A percentile compares a stretch with the other conserved stretches of the same genome.
Evolutionary conservation across 176 grass and related monocot genomes (phyloP).

Genomic region (Metroxylon sagu): DNA sequence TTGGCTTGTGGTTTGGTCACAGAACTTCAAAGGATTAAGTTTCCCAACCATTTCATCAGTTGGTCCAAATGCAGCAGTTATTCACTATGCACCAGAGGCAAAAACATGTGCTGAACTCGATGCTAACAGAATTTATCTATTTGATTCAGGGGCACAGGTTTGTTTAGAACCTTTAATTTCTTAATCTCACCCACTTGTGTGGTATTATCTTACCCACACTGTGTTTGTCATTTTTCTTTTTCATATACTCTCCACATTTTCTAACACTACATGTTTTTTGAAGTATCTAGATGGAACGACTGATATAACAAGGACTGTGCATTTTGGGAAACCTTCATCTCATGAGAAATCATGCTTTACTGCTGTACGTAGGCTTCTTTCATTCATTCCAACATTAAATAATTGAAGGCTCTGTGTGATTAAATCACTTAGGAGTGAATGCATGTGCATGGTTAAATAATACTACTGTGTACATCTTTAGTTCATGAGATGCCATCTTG

Average conservation of each 20-base stretch:
- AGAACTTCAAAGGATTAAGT: slow-evolving; percentile 89
- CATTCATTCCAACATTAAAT: no score
- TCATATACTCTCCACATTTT: not conserved
- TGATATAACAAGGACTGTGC: slow-evolving; percentile 97
- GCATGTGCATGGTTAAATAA: no score
- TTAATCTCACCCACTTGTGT: slow-evolving; percentile 7
- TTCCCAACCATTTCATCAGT: slow-evolving; percentile 99
- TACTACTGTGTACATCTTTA: no score
- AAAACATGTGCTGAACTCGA: slow-evolving; percentile 81
- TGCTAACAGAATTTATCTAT: slow-evolving; percentile 95
- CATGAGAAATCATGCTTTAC: slow-evolving; percentile 96
- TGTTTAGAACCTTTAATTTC: slow-evolving; percentile 8
- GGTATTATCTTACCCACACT: slow-evolving; percentile 10
- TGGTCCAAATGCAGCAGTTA: slow-evolving; percentile 91
- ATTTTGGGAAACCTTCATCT: slow-evolving; percentile 92
- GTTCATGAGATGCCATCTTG: no score
- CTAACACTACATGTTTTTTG: slow-evolving; percentile 19
- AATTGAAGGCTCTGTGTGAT: no score
- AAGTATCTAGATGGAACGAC: slow-evolving; percentile 97
- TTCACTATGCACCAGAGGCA: slow-evolving; percentile 82
- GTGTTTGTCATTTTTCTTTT: not conserved
- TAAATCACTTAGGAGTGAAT: no score
- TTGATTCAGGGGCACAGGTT: slow-evolving; percentile 96
- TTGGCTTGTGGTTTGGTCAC: slow-evolving; percentile 2
- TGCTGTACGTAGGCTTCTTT: slow-evolving; percentile 46